Evolutionary conservation across 1,284 basidiomycete species (phyloP).

Genomic region (Serendipita sp.): DNA sequence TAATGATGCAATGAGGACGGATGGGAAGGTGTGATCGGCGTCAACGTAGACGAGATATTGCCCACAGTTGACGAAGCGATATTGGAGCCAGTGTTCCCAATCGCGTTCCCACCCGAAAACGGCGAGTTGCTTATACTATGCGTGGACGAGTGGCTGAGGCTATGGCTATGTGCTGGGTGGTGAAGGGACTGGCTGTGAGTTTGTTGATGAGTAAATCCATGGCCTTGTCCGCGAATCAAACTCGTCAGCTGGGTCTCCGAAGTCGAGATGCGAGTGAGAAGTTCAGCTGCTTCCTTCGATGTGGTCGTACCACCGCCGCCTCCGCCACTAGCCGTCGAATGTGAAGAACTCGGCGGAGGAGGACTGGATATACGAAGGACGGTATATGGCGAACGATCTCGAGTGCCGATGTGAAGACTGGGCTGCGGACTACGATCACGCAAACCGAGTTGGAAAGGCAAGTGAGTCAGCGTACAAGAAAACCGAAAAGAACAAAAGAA

Average conservation of each 20-base stretch:
- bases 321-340: not conserved
- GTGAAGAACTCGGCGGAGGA: slow-evolving; percentile 1
- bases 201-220: not conserved
- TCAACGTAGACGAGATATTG: not conserved
- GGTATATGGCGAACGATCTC: slow-evolving; percentile 2
- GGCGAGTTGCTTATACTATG: not conserved
- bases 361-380: not conserved
- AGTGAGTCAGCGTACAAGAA: not conserved
- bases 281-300: not conserved
- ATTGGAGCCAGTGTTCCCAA: not conserved
- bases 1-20: slow-evolving; percentile 5
- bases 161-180: not conserved
- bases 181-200: not conserved
- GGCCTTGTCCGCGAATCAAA: not conserved
- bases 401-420: not conserved
- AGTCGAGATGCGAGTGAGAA: not conserved
- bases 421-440: not conserved
- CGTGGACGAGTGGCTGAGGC: not conserved
- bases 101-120: not conserved
- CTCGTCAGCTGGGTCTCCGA: not conserved
- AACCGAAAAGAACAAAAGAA: not conserved
- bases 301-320: not conserved
- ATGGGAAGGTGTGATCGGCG: slow-evolving; percentile 4
- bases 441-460: not conserved
- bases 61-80: not conserved